Percentiles rank a stretch among this genome's conserved stretches.
These are phyloP conservation scores for Neurospora hispaniola DNA, from an alignment of 495 filamentous ascomycete genomes.

Conservation along the genomic window DNA sequence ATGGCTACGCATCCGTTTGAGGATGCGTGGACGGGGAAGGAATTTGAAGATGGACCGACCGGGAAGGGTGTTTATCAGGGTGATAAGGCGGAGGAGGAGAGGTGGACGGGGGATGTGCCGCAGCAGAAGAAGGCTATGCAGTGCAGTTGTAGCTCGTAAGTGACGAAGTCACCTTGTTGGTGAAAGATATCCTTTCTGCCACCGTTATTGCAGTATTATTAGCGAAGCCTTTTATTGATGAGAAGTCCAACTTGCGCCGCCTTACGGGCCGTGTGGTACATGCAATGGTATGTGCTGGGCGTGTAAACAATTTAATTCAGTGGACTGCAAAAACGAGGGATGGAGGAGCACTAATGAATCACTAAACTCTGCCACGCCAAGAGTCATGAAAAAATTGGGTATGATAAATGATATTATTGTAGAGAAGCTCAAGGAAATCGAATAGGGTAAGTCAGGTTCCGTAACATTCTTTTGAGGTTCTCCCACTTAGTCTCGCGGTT, in stretches of 20 bases:
- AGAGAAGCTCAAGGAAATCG: background rate
- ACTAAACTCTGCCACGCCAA: background rate
- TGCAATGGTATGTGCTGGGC: background rate
- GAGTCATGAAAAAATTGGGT: background rate
- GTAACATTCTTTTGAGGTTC: background rate
- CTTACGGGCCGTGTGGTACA: background rate
- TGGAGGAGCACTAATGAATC: background rate
- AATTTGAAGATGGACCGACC: conserved; percentile 16
- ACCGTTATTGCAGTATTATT: background rate
- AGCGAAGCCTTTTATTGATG: background rate
- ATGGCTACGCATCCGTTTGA: conserved; percentile 76
- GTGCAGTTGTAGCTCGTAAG: conserved; percentile 67
- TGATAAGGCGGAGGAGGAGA: conserved; percentile 60
- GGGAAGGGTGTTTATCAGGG: conserved; percentile 27
- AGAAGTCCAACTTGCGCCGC: background rate
- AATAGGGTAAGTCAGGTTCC: background rate
- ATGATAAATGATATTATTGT: background rate
- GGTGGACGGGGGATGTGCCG: conserved; percentile 86
- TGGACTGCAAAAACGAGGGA: background rate
- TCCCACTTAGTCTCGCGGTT: background rate
- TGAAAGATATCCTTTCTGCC: background rate
- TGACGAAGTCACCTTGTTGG: background rate
- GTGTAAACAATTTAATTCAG: background rate
- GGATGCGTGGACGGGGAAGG: conserved; percentile 54
- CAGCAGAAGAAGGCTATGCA: conserved; percentile 66